Base-by-base conservation (phyloP, 139 green algal species). In the Marvania coccoides region DNA sequence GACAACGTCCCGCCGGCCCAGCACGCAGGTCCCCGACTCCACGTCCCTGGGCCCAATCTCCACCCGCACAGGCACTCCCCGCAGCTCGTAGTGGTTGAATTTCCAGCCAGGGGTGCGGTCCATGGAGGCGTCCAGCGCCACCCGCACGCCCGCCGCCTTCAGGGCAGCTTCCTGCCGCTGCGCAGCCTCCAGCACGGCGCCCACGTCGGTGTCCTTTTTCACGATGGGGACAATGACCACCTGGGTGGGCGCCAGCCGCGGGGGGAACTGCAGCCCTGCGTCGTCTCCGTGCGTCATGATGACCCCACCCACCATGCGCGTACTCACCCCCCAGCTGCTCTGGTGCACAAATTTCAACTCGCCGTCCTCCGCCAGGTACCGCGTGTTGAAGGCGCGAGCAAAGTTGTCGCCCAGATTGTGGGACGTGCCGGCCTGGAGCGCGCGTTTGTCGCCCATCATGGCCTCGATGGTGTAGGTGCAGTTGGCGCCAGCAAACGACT, bases 211-310 rank as follows among this genome's bases (percentile, higher is more conserved):
- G 10, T 87, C 85, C 81, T 97, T 97, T 71, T 92, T 91, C 15
- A 87, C 47, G 40, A 99, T 96, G 26, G 93, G 92, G 8, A 98
- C 81, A 24, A 99, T 88, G 24, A 97, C 86, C 37, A 92, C 89
- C 86, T 99, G 94, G 9, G 91, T 74, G 9, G 94, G 94, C 31
- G 94, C 92, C 8, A 99, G 56, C 19, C 70, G 68, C 0, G 94
- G 94, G 30, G 94, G 94, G 61, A 99, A 79, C 2, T 82, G 67
- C 35, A 99, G 80, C 4, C 94, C 94, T 40, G 81, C 81, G 76
- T 99, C 91, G 76, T 99, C 94, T 1, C 94, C 94, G 72, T 99
- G 94, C 1, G 85, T 88, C 94, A 98, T 99, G 83, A 99, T 98
- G 72, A 99, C 74, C 47, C 91, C 94, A 24, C 93, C 82, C 15